Base-by-base conservation (phyloP, 805 yeast species). In the Monosporozyma yasuniensis region DNA sequence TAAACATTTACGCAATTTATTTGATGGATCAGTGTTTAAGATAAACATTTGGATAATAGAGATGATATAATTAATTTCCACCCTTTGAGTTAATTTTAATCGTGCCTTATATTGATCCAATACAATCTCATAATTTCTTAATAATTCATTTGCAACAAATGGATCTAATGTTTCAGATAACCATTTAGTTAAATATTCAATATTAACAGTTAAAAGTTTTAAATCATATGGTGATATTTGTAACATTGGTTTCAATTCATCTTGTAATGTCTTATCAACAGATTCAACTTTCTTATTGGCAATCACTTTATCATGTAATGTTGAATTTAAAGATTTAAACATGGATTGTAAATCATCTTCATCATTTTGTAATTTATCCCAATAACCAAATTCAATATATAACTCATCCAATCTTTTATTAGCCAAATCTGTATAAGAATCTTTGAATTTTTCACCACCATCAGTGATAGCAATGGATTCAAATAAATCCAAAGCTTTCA, bases 1-100 rank as follows among this genome's bases (percentile, higher is more conserved):
- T 46, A 91, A 69, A 63, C 97, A 89, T 54, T 77, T 80, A 56
- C 83, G 77, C 23, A 83, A 71, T 38, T 73, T 71, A 0, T 84
- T 75, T 23, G 72, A 72, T 14, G 77, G 77, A 51, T 74, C 78
- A 39, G 79, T 78, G 37, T 72, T 69, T 38, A 80, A 71, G 6
- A 80, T 75, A 56, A 73, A 81, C 46, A 77, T 65, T 50, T 76
- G 76, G 19, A 79, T 62, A 1, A 66, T 59, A 1, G 75, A 56
- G 11, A 67, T 56, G 5, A 57, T 52, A 47, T 62, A 56, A 50
- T 65, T 58, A n/a, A 67, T 56, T 3, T 55, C 50, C 1, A 69
- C 51, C 50, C 66, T 60, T 30, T 60, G 52, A 2, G 59, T 53
- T 25, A 70, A 50, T 35, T 58, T 56, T 10, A 64, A 48, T 23